Conservation (phyloP, 139 green algal genomes). For the Chlamydomonas schloesseri region DNA sequence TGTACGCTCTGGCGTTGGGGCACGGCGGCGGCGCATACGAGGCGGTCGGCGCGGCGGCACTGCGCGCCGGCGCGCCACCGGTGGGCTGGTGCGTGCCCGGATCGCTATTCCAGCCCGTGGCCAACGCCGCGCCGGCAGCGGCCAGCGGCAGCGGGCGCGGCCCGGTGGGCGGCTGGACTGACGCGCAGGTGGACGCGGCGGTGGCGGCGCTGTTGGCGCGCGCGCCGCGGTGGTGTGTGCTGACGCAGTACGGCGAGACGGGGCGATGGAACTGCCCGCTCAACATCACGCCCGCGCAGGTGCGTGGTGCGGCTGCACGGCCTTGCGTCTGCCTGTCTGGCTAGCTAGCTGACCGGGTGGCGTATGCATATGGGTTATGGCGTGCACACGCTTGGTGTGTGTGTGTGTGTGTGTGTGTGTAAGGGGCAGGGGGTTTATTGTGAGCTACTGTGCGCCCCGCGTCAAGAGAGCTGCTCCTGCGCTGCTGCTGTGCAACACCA, state of each 20-base stretch:
- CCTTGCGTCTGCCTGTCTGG: neutral
- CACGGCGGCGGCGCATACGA: slow-evolving; percentile 8
- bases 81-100: slow-evolving; percentile 27
- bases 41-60: neutral
- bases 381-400: no score
- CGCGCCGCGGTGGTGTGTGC: slow-evolving; percentile 37
- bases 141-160: neutral
- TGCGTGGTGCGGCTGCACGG: neutral
- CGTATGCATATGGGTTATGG: no score
- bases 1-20: neutral
- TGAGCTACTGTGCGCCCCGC: no score
- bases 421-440: no score
- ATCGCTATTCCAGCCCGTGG: neutral
- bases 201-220: neutral
- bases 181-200: neutral
- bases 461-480: no score
- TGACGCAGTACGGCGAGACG: neutral
- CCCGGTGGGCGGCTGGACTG: neutral
- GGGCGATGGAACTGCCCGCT: slow-evolving; percentile 18
- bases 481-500: no score
- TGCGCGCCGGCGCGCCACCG: neutral
- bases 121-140: neutral
- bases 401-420: no score
- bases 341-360: no score
- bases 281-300: neutral